Conservation (phyloP, 2,329 filamentous ascomycete species). For the Hymenoscyphus fructigenus region DNA sequence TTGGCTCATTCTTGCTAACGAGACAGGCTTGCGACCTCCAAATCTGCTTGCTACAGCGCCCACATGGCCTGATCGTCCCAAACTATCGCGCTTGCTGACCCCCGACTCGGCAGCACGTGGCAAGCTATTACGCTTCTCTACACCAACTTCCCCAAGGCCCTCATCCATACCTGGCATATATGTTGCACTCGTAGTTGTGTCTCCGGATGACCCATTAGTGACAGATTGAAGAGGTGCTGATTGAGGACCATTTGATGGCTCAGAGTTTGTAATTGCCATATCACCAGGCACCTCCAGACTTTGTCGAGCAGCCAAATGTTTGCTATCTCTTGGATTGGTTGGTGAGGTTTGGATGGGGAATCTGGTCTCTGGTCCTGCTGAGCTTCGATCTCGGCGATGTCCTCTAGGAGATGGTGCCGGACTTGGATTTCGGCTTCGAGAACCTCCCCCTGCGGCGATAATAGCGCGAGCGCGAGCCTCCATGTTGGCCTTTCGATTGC, state of each 20-base stretch:
- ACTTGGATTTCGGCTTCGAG: conserved; percentile 72
- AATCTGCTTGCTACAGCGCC: conserved; percentile 47
- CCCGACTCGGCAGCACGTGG: background rate
- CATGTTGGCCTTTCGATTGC: conserved; percentile 89
- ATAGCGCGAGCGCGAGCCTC: conserved; percentile 87
- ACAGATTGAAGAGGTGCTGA: conserved; percentile 16
- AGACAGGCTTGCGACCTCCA: conserved; percentile 38
- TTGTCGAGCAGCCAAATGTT: conserved; percentile 45
- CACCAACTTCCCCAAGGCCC: conserved; percentile 17
- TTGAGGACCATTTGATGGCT: conserved; percentile 21
- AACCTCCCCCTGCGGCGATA: conserved; percentile 50
- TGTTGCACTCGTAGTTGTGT: conserved; percentile 32
- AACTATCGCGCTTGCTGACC: conserved; percentile 64
- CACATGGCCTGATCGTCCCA: conserved; percentile 54
- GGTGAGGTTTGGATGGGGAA: conserved; percentile 73
- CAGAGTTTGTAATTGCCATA: conserved; percentile 21
- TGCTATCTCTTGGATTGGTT: conserved; percentile 43
- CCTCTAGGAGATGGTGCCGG: conserved; percentile 62
- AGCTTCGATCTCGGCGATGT: conserved; percentile 80
- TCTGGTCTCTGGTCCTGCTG: conserved; percentile 69
- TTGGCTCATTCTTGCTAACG: conserved; percentile 36
- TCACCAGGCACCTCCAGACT: conserved; percentile 76
- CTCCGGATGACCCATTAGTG: conserved; percentile 15
- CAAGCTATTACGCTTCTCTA: conserved; percentile 19
- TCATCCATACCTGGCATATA: conserved; percentile 34